Base-by-base conservation (phyloP, 106 monocot species). In the Dendrobium nobile region DNA sequence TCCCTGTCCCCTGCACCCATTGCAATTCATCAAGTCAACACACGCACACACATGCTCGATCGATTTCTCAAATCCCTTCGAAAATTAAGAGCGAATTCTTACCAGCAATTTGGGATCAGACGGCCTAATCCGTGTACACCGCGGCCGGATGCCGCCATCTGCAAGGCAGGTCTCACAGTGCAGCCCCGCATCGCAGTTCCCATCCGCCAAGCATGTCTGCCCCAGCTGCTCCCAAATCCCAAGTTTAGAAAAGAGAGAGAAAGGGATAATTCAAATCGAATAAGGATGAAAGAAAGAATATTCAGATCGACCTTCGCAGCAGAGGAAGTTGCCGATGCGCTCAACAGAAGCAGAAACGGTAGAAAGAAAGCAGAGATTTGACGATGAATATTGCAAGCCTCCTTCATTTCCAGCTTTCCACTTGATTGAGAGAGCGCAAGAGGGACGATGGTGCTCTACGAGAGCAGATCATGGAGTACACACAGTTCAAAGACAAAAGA, bases 1-100 rank as follows among this genome's bases (percentile, higher is more conserved):
- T 47, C 2, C 79, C 83, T 13, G 64, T 84, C 75, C 78, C 92
- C 95, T 92, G 79, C 54, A 7, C 18, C 41, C 51, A 13, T 16
- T 3, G 41, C 64, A 20, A 45, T 45, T 45, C 18, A 58, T 20
- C 58, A 58, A 58, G 4, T 58, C 58, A 58, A 17, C 58, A 18
- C 37, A 37, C 37, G 37, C 37, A 37, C 37, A 3, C 37, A 37
- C 37, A 37, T 2, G 2, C 37, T 37, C 37, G 37, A 37, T 37
- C 37, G 51, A 51, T 51, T 13, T 51, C 10, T 10, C 51, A 13
- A 2, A 51, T 51, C 0, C 1, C 51, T 51, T 15, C 10, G 1
- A 58, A 58, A 64, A 64, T 51, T 51, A 51, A 19, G 64, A 22
- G 24, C 24, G 22, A 22, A 1, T n/a, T 9, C 55, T 8, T 8